Evolutionary conservation across 129 eudicot genomes (phyloP).

Genomic region (Gnaphalium uliginosum): DNA sequence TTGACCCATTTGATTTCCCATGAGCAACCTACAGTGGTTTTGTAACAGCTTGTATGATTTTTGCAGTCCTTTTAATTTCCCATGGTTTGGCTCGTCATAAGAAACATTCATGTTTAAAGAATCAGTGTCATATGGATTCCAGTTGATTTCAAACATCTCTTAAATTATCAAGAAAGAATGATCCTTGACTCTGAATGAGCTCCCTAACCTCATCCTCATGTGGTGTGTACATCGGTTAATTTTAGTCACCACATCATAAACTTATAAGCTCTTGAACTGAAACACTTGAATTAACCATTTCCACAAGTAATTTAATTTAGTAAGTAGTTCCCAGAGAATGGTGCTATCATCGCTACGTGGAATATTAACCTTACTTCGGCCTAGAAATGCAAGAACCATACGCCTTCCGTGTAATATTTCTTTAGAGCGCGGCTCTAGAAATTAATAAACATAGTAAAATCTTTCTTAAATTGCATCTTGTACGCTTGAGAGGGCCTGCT

Average conservation of each 20-base stretch:
- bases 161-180: not conserved
- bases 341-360: not conserved
- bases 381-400: not conserved
- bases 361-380: not conserved
- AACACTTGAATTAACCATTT: not conserved
- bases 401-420: slow-evolving; percentile 5
- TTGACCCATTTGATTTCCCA: too few species aligned
- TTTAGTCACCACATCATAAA: not conserved
- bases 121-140: slow-evolving; percentile 1
- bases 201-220: not conserved
- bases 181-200: not conserved
- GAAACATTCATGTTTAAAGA: not conserved
- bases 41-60: not conserved
- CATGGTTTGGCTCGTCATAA: too few species aligned
- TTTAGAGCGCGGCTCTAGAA: not conserved
- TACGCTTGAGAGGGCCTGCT: not conserved
- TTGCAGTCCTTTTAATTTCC: too few species aligned
- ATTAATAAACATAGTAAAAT: not conserved
- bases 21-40: not conserved
- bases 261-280: not conserved
- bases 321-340: not conserved
- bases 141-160: not conserved
- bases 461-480: not conserved
- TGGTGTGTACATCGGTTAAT: not conserved
- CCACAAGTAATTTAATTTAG: not conserved